A percentile compares a stretch with the other conserved stretches of the same genome.
Conservation (phyloP, 179 eudicot genomes). For the Silene coronaria region DNA sequence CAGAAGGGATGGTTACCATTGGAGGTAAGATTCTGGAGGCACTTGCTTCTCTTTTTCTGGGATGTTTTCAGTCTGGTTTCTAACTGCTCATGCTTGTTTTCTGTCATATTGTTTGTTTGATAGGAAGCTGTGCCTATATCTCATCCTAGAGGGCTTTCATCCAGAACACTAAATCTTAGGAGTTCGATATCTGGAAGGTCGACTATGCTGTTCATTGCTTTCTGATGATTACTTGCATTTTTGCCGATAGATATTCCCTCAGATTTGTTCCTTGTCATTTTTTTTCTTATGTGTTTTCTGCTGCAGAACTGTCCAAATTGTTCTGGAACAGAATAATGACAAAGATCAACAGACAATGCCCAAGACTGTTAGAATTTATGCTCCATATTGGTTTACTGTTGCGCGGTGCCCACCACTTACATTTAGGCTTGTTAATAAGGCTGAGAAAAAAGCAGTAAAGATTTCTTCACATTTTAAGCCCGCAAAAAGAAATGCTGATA, state of each 20-base stretch:
- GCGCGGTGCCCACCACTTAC: conserved; percentile 81
- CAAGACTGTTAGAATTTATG: conserved; percentile 64
- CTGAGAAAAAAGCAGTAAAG: conserved; percentile 37
- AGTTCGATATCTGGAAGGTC: conserved; percentile 90
- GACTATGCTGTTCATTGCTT: not conserved
- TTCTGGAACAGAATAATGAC: conserved; percentile 69
- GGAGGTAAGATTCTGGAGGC: conserved; percentile 46
- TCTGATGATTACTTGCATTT: conserved; percentile 12
- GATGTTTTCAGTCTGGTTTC: not conserved
- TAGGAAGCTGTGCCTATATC: conserved; percentile 88
- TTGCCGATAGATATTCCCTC: conserved; percentile 6
- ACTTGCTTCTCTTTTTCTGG: conserved; percentile 11
- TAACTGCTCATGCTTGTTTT: not conserved
- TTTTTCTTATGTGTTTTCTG: conserved; percentile 9
- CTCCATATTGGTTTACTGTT: conserved; percentile 80
- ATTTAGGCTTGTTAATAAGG: conserved; percentile 50
- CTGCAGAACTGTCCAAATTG: conserved; percentile 74
- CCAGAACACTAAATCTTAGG: conserved; percentile 55
- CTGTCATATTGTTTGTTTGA: conserved; percentile 14
- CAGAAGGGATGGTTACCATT: conserved; percentile 89
- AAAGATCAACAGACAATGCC: conserved; percentile 52
- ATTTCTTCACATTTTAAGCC: conserved; percentile 45
- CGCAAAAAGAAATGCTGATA: conserved; percentile 42
- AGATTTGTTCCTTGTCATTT: not conserved
- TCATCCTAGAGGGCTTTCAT: conserved; percentile 49